A percentile compares a stretch with the other conserved stretches of the same genome.
Conservation (phyloP, 495 filamentous ascomycete genomes). For the Tuber microsphaerosporum region DNA sequence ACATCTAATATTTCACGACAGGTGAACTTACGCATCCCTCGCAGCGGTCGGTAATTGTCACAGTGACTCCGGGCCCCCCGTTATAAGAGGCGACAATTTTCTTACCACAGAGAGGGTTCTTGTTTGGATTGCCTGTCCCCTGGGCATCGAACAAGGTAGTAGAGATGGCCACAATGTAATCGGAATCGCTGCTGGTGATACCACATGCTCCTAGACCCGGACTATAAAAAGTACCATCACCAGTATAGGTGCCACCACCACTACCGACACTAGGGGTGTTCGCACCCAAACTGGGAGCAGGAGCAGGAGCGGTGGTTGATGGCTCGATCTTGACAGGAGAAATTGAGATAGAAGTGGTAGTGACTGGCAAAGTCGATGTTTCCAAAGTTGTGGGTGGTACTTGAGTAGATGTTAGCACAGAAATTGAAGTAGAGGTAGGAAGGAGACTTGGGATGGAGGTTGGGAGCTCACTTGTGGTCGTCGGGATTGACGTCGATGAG, state of each 20-base stretch:
- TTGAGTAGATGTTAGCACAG: constrained; percentile 17
- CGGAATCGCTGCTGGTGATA: constrained; percentile 10
- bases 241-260: constrained; percentile 19
- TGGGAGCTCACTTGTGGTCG: constrained; percentile 8
- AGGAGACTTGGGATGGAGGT: constrained; percentile 11
- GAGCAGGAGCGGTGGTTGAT: constrained; percentile 1
- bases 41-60: constrained; percentile 20
- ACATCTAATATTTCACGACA: not conserved
- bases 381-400: constrained; percentile 21
- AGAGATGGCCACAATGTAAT: constrained; percentile 45
- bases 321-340: constrained; percentile 5
- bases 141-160: constrained; percentile 27
- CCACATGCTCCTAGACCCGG: constrained; percentile 47
- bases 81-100: not conserved
- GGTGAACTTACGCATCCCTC: constrained; percentile 32
- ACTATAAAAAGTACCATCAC: constrained; percentile 46
- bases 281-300: not conserved
- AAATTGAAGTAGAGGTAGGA: constrained; percentile 5
- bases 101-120: constrained; percentile 43
- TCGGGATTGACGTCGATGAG: constrained; percentile 4
- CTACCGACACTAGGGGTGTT: not conserved
- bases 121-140: constrained; percentile 43
- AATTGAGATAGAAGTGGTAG: constrained; percentile 19
- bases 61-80: not conserved
- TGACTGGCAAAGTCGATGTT: constrained; percentile 18